phyloP scores from a whole-genome alignment of 495 filamentous ascomycete genomes.

The Hyaloscypha variabilis region DNA sequence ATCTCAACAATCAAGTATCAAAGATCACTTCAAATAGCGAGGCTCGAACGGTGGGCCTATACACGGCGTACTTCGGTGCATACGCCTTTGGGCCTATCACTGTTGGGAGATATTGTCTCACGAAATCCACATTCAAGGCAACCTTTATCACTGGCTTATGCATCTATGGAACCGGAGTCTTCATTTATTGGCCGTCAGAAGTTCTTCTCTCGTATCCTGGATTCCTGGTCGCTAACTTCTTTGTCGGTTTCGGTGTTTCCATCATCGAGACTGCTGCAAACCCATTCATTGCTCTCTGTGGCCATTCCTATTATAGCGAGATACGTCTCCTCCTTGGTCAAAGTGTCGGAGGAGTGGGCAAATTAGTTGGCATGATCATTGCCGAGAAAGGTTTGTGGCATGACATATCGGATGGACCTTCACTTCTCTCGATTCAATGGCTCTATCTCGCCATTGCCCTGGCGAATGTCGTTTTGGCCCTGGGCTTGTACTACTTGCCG shows the following conservation, averaged over 20 bases:
- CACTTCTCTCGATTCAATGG: conserved; percentile 70
- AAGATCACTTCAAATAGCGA: neutral
- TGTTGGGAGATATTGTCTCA: conserved; percentile 62
- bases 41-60: conserved; percentile 31
- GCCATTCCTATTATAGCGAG: conserved; percentile 49
- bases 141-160: conserved; percentile 59
- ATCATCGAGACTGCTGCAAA: conserved; percentile 66
- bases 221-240: conserved; percentile 64
- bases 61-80: conserved; percentile 41
- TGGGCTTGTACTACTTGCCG: conserved; percentile 57
- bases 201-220: conserved; percentile 60
- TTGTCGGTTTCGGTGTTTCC: conserved; percentile 64
- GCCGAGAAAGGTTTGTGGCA: conserved; percentile 69
- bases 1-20: neutral
- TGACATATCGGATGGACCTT: conserved; percentile 32
- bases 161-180: conserved; percentile 60
- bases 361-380: conserved; percentile 65
- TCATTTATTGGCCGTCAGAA: conserved; percentile 68
- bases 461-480: conserved; percentile 63
- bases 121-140: conserved; percentile 54
- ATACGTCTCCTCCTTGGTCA: conserved; percentile 66
- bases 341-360: conserved; percentile 66
- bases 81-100: conserved; percentile 64
- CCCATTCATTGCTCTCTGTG: conserved; percentile 62
- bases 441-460: conserved; percentile 72